These are phyloP conservation scores for Cicer arietinum DNA, from an alignment of 306 rosid species.

Conservation along the genomic window DNA sequence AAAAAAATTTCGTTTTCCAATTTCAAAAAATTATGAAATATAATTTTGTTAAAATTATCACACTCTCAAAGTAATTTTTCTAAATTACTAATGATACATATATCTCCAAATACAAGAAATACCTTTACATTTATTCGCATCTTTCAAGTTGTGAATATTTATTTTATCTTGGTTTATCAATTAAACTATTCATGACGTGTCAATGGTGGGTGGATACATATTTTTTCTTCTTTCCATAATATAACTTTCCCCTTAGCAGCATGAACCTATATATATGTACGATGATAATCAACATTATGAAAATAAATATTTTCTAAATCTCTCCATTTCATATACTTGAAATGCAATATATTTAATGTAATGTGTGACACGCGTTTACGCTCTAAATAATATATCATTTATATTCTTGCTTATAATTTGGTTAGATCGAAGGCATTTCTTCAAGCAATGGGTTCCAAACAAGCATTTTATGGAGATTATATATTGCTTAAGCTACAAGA, in stretches of 20 bases:
- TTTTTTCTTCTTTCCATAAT: neutral
- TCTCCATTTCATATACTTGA: neutral
- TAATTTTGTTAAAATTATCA: no score
- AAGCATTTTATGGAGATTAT: constrained; percentile 40
- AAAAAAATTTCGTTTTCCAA: no score
- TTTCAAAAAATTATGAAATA: no score
- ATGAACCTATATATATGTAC: neutral
- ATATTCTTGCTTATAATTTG: constrained; percentile 1
- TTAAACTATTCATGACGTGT: no score
- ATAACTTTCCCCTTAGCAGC: neutral
- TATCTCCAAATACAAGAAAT: no score
- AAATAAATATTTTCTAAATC: neutral
- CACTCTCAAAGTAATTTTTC: no score
- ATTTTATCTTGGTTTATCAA: no score
- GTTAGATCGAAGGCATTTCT: neutral
- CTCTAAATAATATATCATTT: constrained; percentile 10
- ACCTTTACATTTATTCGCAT: no score
- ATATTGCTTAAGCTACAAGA: constrained; percentile 60
- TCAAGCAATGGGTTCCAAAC: constrained; percentile 48
- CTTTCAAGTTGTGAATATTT: no score
- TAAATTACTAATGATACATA: no score
- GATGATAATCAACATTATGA: neutral
- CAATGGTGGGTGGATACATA: no score
- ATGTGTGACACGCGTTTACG: constrained; percentile 33
- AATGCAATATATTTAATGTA: neutral